Conservation (phyloP, 176 grass and related monocot genomes). For the Aechmea fasciata region DNA sequence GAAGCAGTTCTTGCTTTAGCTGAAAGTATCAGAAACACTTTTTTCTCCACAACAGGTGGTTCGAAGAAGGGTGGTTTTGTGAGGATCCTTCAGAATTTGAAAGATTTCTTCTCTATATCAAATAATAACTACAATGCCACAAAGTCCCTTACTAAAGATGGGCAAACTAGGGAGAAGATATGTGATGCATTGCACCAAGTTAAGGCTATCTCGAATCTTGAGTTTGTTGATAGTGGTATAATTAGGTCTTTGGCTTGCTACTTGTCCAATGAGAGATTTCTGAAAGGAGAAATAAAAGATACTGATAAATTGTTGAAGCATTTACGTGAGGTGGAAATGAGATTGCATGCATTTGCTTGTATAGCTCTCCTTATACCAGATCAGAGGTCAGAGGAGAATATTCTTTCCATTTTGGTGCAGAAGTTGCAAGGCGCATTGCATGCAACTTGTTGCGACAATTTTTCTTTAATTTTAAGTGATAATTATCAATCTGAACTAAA, state of each 20-base stretch:
- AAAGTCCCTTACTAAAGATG: constrained; percentile 14
- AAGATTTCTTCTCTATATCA: constrained; percentile 21
- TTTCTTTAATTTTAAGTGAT: constrained; percentile 38
- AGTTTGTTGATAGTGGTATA: constrained; percentile 42
- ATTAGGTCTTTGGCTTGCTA: constrained; percentile 36
- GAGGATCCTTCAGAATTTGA: constrained; percentile 20
- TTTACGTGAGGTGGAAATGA: constrained; percentile 24
- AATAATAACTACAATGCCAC: constrained; percentile 14
- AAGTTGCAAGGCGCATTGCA: constrained; percentile 49
- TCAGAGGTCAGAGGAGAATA: constrained; percentile 18
- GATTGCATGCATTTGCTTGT: constrained; percentile 38
- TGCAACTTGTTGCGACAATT: constrained; percentile 37
- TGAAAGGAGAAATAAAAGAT: constrained; percentile 16
- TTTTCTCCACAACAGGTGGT: constrained; percentile 19
- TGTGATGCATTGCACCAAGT: constrained; percentile 38
- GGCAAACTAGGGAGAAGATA: constrained; percentile 25
- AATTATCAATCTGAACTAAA: constrained; percentile 10
- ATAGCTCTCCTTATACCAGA: constrained; percentile 27
- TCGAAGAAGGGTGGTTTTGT: constrained; percentile 19
- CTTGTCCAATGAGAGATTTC: constrained; percentile 38
- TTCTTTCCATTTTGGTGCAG: constrained; percentile 29
- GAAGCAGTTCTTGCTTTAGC: constrained; percentile 32
- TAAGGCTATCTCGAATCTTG: constrained; percentile 39
- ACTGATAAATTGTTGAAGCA: constrained; percentile 2
- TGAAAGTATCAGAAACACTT: constrained; percentile 34